Percentiles rank a stretch among this genome's conserved stretches.
Evolutionary conservation across 2,329 filamentous ascomycete species (phyloP).

Genomic region (Clonostachys byssicola): DNA sequence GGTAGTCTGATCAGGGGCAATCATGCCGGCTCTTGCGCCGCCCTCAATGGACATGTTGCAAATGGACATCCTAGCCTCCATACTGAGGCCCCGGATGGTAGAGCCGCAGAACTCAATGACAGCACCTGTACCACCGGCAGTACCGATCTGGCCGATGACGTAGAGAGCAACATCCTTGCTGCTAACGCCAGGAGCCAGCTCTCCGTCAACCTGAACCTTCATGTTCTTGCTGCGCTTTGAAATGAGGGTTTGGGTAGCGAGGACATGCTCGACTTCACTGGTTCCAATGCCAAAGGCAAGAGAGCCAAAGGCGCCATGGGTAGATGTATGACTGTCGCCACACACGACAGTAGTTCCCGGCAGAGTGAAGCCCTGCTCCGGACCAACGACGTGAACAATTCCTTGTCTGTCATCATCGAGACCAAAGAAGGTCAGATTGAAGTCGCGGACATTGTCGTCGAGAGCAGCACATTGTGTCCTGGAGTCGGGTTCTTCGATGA

Average conservation of each 20-base stretch:
- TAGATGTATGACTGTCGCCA: conserved; percentile 96
- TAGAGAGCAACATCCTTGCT: conserved; percentile 95
- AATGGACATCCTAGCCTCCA: conserved; percentile 98
- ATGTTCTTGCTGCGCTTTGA: conserved; percentile 98
- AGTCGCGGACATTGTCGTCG: conserved; percentile 96
- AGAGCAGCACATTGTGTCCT: conserved; percentile 91
- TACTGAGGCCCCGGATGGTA: conserved; percentile 82
- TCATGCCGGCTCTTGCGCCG: conserved; percentile 92
- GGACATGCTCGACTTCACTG: conserved; percentile 93
- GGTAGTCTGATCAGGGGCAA: conserved; percentile 89
- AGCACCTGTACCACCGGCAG: conserved; percentile 87
- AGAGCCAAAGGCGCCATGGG: conserved; percentile 92
- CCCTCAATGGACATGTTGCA: conserved; percentile 99
- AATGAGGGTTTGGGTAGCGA: conserved; percentile 93
- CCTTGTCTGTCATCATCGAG: conserved; percentile 95
- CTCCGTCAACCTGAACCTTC: conserved; percentile 91
- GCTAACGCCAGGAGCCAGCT: conserved; percentile 84
- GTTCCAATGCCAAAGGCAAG: conserved; percentile 97
- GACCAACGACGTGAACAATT: conserved; percentile 97
- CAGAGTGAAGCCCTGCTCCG: conserved; percentile 97
- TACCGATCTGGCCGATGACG: conserved; percentile 90
- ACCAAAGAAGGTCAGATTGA: conserved; percentile 95
- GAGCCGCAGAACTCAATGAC: conserved; percentile 98
- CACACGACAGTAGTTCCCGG: conserved; percentile 96
- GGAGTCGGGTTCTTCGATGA: conserved; percentile 93